These are phyloP conservation scores for Pistacia atlantica DNA, from an alignment of 345 rosid species.

Conservation along the genomic window DNA sequence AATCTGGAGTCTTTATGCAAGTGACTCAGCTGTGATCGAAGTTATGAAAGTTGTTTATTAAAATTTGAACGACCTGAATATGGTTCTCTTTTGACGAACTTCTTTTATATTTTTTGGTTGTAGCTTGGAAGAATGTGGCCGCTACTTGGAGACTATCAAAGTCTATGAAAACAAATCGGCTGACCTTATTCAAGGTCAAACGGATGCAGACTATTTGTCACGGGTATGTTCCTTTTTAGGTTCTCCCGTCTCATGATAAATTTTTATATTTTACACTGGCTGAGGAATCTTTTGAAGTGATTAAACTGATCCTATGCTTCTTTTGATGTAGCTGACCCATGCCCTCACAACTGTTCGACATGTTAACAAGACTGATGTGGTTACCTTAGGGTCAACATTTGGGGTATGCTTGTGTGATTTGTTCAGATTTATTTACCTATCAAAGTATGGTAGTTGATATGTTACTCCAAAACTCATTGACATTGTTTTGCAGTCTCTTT, in stretches of 20 bases:
- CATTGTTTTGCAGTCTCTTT: slow-evolving; percentile 60
- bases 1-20: neutral
- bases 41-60: neutral
- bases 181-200: slow-evolving; percentile 91
- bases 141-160: slow-evolving; percentile 94
- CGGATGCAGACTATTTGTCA: slow-evolving; percentile 87
- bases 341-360: slow-evolving; percentile 75
- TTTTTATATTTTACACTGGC: neutral
- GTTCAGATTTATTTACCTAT: neutral
- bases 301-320: slow-evolving; percentile 20
- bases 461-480: slow-evolving; percentile 3
- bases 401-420: slow-evolving; percentile 52
- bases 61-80: neutral
- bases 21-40: neutral
- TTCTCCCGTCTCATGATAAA: neutral
- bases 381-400: slow-evolving; percentile 93
- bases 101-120: slow-evolving; percentile 19
- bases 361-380: slow-evolving; percentile 93
- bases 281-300: slow-evolving; percentile 1
- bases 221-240: slow-evolving; percentile 46
- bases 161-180: slow-evolving; percentile 95
- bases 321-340: slow-evolving; percentile 60
- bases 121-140: slow-evolving; percentile 96
- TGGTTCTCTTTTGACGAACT: neutral
- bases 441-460: neutral